Evolutionary conservation across 192 early-diverging fungal species (phyloP).

Genomic region (Spizellomyces sp.): DNA sequence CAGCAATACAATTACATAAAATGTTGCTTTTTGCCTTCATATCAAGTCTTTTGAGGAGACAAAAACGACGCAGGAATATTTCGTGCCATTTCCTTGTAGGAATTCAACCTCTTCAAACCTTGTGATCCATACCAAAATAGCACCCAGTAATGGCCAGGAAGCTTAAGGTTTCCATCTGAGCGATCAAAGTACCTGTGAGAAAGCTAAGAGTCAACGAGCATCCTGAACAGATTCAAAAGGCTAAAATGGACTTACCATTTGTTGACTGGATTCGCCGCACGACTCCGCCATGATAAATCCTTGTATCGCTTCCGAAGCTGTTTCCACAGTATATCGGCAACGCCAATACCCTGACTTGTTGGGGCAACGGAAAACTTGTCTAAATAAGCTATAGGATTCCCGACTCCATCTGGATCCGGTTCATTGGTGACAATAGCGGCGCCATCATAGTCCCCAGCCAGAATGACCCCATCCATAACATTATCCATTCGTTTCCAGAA

Average conservation of each 20-base stretch:
- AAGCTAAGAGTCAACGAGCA: background rate
- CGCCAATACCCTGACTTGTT: constrained; percentile 83
- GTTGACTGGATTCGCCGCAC: constrained; percentile 86
- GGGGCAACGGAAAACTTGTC: constrained; percentile 94
- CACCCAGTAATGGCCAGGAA: constrained; percentile 75
- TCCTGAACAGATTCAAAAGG: background rate
- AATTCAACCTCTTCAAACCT: constrained; percentile 36
- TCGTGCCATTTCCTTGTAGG: constrained; percentile 53
- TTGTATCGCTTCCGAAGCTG: constrained; percentile 70
- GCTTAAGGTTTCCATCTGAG: constrained; percentile 71
- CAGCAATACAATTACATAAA: no score
- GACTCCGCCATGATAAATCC: constrained; percentile 80
- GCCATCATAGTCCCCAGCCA: constrained; percentile 92
- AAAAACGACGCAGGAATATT: constrained; percentile 61
- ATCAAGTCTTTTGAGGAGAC: background rate
- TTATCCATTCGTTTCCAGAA: constrained; percentile 63
- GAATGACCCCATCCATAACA: constrained; percentile 62
- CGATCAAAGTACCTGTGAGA: constrained; percentile 81
- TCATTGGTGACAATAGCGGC: constrained; percentile 84
- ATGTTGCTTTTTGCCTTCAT: background rate
- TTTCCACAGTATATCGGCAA: constrained; percentile 95
- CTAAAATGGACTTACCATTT: constrained; percentile 69
- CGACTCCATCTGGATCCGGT: constrained; percentile 18
- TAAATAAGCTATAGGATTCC: constrained; percentile 59
- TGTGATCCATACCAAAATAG: constrained; percentile 81